Evolutionary conservation across 1,284 basidiomycete genomes (phyloP).

Genomic region (Melampsora larici-populina): DNA sequence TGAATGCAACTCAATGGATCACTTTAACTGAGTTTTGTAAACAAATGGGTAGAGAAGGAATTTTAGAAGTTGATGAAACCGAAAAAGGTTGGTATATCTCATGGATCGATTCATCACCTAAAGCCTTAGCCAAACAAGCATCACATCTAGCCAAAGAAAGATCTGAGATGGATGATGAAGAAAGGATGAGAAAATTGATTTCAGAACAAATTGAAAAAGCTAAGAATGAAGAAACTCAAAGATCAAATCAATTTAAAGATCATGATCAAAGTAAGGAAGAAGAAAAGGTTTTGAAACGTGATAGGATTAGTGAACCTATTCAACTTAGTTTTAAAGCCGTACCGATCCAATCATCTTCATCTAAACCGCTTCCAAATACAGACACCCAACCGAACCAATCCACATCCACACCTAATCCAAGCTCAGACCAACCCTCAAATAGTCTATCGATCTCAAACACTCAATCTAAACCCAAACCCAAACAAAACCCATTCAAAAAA

Average conservation of each 20-base stretch:
- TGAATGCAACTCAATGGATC: slow-evolving; percentile 98
- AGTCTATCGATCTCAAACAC: not conserved
- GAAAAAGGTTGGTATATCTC: slow-evolving; percentile 96
- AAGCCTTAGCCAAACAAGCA: slow-evolving; percentile 86
- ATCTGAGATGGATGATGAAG: slow-evolving; percentile 85
- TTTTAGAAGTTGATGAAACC: slow-evolving; percentile 91
- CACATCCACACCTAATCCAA: not conserved
- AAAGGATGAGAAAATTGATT: slow-evolving; percentile 82
- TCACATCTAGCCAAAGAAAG: slow-evolving; percentile 88
- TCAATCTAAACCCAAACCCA: not conserved
- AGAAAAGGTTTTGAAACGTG: slow-evolving; percentile 29
- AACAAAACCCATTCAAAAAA: slow-evolving; percentile 27
- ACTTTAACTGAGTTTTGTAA: slow-evolving; percentile 91
- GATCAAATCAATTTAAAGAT: slow-evolving; percentile 29
- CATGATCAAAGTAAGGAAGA: not conserved
- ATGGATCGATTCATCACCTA: slow-evolving; percentile 95
- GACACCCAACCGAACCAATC: not conserved
- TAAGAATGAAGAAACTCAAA: slow-evolving; percentile 52
- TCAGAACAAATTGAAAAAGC: slow-evolving; percentile 93
- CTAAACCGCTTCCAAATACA: not conserved
- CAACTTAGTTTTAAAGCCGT: slow-evolving; percentile 1
- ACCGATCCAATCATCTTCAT: not conserved
- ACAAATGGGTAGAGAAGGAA: slow-evolving; percentile 79
- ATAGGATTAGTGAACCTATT: slow-evolving; percentile 21
- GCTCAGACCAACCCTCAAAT: not conserved